Evolutionary conservation across 306 rosid species (phyloP).

Genomic region (Vigna unguiculata): DNA sequence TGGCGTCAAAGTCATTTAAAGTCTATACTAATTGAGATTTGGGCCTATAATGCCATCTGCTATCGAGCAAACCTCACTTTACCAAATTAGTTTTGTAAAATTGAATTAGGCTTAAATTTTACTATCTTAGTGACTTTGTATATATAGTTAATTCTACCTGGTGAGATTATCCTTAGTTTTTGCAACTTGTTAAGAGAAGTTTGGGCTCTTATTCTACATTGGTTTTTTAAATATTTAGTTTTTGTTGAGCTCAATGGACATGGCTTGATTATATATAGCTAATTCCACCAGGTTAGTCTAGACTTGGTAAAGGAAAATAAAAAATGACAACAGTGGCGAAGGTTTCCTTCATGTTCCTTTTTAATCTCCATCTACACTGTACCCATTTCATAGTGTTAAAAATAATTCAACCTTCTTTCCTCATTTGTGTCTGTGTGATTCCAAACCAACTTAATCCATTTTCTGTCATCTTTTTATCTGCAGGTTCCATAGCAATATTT

Average conservation of each 20-base stretch:
- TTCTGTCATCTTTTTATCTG: neutral
- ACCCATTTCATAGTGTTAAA: neutral
- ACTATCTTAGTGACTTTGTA: too few species aligned
- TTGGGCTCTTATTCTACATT: conserved; percentile 18
- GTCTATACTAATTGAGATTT: too few species aligned
- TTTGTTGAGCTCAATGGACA: neutral
- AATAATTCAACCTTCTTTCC: neutral
- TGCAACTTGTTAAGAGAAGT: neutral
- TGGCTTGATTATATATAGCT: conserved; percentile 8
- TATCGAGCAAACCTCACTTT: too few species aligned
- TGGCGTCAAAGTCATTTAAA: too few species aligned
- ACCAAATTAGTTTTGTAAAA: too few species aligned
- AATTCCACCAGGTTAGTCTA: conserved; percentile 4
- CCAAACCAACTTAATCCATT: neutral
- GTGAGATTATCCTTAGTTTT: too few species aligned
- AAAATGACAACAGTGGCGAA: neutral
- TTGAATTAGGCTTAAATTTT: too few species aligned
- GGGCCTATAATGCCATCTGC: too few species aligned
- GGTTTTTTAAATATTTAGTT: conserved; percentile 13
- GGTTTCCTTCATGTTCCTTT: neutral
- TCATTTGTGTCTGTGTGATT: neutral
- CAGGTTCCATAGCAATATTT: neutral
- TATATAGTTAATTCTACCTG: too few species aligned
- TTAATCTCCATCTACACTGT: neutral
- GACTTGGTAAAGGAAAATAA: conserved; percentile 4